Conservation (phyloP, 148 eudicot species). For the Talinum fruticosum region DNA sequence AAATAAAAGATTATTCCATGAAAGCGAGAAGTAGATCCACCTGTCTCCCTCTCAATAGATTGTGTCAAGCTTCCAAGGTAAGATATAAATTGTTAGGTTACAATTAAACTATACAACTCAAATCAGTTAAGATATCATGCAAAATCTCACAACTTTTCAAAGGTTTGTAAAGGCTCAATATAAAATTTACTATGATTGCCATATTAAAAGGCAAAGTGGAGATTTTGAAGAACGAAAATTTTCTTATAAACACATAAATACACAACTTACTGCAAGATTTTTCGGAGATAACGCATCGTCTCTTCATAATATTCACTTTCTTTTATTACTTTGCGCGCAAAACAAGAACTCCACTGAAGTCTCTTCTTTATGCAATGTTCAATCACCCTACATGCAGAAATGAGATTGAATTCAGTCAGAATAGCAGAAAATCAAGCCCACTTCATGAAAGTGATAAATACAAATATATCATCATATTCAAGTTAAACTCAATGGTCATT, state of each 20-base stretch:
- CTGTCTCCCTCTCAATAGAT: background rate
- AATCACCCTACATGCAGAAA: conserved; percentile 58
- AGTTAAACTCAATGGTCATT: background rate
- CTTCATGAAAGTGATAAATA: background rate
- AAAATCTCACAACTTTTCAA: background rate
- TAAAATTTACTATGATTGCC: background rate
- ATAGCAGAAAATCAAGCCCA: background rate
- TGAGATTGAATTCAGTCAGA: background rate
- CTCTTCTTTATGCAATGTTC: conserved; percentile 91
- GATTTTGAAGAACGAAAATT: background rate
- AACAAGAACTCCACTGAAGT: conserved; percentile 75
- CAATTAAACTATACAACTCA: background rate
- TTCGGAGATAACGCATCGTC: conserved; percentile 90
- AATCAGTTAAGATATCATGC: background rate
- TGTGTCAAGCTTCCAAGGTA: background rate
- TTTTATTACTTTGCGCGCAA: conserved; percentile 83
- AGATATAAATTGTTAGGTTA: background rate
- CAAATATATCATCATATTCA: background rate
- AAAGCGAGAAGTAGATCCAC: background rate
- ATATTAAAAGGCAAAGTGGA: background rate
- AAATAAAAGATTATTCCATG: background rate
- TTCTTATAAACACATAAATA: background rate
- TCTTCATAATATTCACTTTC: conserved; percentile 97
- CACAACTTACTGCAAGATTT: conserved; percentile 79
- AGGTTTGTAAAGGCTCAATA: background rate